These are phyloP conservation scores for Kalmusia sp. DNA, from an alignment of 2,329 filamentous ascomycete genomes.

Conservation along the genomic window DNA sequence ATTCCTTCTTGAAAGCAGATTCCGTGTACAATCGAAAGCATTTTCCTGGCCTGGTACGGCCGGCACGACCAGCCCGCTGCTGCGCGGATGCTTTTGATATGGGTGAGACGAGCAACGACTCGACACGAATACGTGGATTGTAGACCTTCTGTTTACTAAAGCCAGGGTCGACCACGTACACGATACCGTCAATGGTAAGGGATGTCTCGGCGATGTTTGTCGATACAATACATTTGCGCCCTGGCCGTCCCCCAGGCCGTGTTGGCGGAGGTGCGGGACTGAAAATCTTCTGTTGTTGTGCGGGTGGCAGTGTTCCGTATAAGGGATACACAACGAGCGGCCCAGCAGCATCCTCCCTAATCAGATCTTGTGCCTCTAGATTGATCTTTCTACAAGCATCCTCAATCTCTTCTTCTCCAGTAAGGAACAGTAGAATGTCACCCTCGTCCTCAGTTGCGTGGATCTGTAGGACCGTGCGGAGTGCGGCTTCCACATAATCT, in stretches of 20 bases:
- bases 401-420: slow-evolving; percentile 98
- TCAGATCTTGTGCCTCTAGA: slow-evolving; percentile 89
- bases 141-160: slow-evolving; percentile 99
- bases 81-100: slow-evolving; percentile 98
- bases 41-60: slow-evolving; percentile 97
- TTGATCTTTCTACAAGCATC: slow-evolving; percentile 92
- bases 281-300: slow-evolving; percentile 95
- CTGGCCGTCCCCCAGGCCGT: slow-evolving; percentile 79
- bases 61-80: slow-evolving; percentile 97
- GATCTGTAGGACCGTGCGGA: slow-evolving; percentile 95
- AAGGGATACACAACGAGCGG: slow-evolving; percentile 90
- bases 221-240: slow-evolving; percentile 91
- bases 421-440: slow-evolving; percentile 92
- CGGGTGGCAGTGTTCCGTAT: slow-evolving; percentile 90
- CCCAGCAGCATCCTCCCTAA: slow-evolving; percentile 87
- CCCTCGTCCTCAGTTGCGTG: slow-evolving; percentile 92
- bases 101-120: slow-evolving; percentile 95
- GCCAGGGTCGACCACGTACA: slow-evolving; percentile 98
- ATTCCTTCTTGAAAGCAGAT: slow-evolving; percentile 93
- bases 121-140: slow-evolving; percentile 94
- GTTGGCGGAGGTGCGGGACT: slow-evolving; percentile 80
- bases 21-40: slow-evolving; percentile 98
- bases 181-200: slow-evolving; percentile 97
- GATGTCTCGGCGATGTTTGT: slow-evolving; percentile 99
- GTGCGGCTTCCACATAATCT: slow-evolving; percentile 94